Evolutionary conservation across 345 rosid species (phyloP).

Genomic region (Salix udensis): DNA sequence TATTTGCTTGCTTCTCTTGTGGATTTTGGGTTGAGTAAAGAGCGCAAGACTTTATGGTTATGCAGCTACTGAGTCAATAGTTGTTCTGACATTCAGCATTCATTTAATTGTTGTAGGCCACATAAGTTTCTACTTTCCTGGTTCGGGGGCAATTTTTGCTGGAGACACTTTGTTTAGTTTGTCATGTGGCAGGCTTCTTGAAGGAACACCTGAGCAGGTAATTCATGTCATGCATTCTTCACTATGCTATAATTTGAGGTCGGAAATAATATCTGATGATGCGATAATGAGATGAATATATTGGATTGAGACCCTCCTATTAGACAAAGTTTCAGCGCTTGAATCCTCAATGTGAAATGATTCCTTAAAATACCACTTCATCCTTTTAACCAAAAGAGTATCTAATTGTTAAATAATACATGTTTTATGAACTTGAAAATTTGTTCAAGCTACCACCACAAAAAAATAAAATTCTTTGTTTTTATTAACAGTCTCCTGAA

Average conservation of each 20-base stretch:
- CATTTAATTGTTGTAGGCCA: slow-evolving; percentile 56
- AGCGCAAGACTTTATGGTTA: background rate
- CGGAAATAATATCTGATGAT: background rate
- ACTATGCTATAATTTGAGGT: background rate
- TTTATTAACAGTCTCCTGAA: background rate
- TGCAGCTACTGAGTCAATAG: background rate
- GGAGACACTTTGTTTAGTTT: slow-evolving; percentile 95
- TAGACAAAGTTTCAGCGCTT: background rate
- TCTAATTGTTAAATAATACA: background rate
- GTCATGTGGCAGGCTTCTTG: slow-evolving; percentile 93
- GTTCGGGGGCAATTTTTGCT: slow-evolving; percentile 77
- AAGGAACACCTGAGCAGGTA: slow-evolving; percentile 92
- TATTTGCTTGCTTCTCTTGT: background rate
- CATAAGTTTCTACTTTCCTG: slow-evolving; percentile 89
- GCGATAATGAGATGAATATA: background rate
- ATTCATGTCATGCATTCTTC: slow-evolving; percentile 3
- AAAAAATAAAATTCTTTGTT: background rate
- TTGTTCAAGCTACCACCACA: background rate
- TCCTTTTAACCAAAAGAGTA: background rate
- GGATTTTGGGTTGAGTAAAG: background rate
- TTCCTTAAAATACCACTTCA: background rate
- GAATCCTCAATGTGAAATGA: background rate
- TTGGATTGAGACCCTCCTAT: background rate
- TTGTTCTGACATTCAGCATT: background rate
- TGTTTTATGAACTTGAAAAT: background rate